phyloP scores from a whole-genome alignment of 768 basidiomycete genomes.

The Podaxis carcinomalis region DNA sequence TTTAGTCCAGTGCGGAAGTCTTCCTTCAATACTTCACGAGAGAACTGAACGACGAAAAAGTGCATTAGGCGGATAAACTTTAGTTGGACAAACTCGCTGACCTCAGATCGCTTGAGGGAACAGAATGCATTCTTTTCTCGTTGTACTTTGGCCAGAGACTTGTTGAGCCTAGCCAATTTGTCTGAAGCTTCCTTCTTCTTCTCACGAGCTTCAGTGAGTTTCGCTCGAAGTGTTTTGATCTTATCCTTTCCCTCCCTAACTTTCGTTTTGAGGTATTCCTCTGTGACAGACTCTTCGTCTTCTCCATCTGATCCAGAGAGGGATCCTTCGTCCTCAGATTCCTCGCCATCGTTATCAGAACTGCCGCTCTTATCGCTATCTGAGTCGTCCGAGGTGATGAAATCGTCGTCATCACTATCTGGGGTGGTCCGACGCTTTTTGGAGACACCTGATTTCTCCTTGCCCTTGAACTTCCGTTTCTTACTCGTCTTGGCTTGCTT shows the following conservation, averaged over 20 bases:
- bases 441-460: conserved; percentile 34
- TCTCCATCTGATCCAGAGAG: conserved; percentile 18
- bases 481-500: conserved; percentile 26
- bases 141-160: conserved; percentile 40
- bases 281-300: conserved; percentile 29
- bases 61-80: neutral
- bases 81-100: conserved; percentile 16
- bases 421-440: conserved; percentile 36
- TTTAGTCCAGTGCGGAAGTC: conserved; percentile 58
- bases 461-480: conserved; percentile 46
- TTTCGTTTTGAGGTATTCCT: conserved; percentile 40
- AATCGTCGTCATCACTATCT: conserved; percentile 28
- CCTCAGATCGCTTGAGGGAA: conserved; percentile 53
- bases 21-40: conserved; percentile 51
- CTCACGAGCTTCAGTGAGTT: conserved; percentile 32
- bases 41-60: conserved; percentile 33
- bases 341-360: conserved; percentile 15
- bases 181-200: conserved; percentile 31
- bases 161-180: conserved; percentile 30
- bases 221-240: conserved; percentile 35
- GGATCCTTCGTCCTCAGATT: conserved; percentile 23
- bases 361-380: conserved; percentile 9
- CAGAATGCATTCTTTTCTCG: conserved; percentile 63
- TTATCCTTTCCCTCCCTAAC: conserved; percentile 36
- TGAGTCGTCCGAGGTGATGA: conserved; percentile 20